Conservation (phyloP, 352 stramenopile species). For the Plasmopara halstedii region DNA sequence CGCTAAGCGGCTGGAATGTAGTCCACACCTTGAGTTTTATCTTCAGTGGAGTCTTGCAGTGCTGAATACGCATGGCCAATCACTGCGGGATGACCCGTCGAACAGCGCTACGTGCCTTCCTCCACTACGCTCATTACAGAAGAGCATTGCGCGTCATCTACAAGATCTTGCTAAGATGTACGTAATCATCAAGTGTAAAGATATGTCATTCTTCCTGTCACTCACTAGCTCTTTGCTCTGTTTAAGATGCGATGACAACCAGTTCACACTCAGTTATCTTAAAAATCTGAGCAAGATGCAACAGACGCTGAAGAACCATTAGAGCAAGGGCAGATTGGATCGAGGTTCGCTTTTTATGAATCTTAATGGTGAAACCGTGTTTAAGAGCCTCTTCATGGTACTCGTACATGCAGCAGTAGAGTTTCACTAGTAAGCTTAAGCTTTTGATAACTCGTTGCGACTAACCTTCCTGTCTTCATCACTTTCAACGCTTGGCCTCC, state of each 20-base stretch:
- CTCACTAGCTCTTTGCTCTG: slow-evolving; percentile 11
- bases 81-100: slow-evolving; percentile 65
- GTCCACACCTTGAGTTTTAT: slow-evolving; percentile 97
- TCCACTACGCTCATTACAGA: slow-evolving; percentile 81
- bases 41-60: slow-evolving; percentile 93
- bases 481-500: slow-evolving; percentile 18
- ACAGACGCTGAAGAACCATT: slow-evolving; percentile 27
- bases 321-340: too few relatives aligned
- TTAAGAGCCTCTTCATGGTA: too few relatives aligned
- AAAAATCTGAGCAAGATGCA: slow-evolving; percentile 60
- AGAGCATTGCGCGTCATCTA: slow-evolving; percentile 78
- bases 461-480: slow-evolving; percentile 2
- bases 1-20: slow-evolving; percentile 87
- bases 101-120: slow-evolving; percentile 61
- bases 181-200: slow-evolving; percentile 18
- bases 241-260: slow-evolving; percentile 82
- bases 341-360: too few relatives aligned
- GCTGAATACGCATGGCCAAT: slow-evolving; percentile 90
- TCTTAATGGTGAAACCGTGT: too few relatives aligned
- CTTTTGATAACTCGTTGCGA: slow-evolving; percentile 6
- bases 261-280: slow-evolving; percentile 85
- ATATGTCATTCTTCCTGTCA: neutral
- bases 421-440: neutral
- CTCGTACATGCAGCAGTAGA: too few relatives aligned
- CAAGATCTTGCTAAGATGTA: slow-evolving; percentile 83